Conservation (phyloP, 2,329 filamentous ascomycete genomes). For the Pleomassaria siparia region DNA sequence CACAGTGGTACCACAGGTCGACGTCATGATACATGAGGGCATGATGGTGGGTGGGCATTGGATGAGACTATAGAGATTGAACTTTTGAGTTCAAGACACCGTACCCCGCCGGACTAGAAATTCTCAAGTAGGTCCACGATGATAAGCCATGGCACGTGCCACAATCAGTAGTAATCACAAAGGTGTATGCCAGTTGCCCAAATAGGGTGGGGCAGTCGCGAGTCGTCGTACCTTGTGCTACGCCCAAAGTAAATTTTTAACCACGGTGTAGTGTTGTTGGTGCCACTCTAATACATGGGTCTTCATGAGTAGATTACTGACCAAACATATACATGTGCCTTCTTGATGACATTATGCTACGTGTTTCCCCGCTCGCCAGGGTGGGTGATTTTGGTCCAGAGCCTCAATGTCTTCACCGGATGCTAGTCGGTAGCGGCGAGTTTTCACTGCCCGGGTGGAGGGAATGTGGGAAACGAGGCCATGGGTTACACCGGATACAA, state of each 20-base stretch:
- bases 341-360: neutral
- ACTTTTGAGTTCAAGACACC: neutral
- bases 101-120: no score
- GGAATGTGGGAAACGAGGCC: slow-evolving; percentile 22
- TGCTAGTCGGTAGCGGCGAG: slow-evolving; percentile 19
- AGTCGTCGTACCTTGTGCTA: slow-evolving; percentile 11
- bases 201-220: slow-evolving; percentile 3
- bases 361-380: neutral
- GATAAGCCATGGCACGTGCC: neutral
- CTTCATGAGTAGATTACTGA: neutral
- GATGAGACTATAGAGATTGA: neutral
- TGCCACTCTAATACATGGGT: neutral
- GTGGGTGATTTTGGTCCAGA: no score
- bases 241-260: no score
- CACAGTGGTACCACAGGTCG: slow-evolving; percentile 5
- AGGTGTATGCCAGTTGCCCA: slow-evolving; percentile 4
- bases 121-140: no score
- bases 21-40: slow-evolving; percentile 1
- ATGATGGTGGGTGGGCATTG: slow-evolving; percentile 7
- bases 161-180: neutral
- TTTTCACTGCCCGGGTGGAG: slow-evolving; percentile 22
- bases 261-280: no score
- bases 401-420: slow-evolving; percentile 24
- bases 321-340: neutral
- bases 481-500: slow-evolving; percentile 37